phyloP scores from a whole-genome alignment of 2,329 filamentous ascomycete species.

The Sporothrix brasiliensis region DNA sequence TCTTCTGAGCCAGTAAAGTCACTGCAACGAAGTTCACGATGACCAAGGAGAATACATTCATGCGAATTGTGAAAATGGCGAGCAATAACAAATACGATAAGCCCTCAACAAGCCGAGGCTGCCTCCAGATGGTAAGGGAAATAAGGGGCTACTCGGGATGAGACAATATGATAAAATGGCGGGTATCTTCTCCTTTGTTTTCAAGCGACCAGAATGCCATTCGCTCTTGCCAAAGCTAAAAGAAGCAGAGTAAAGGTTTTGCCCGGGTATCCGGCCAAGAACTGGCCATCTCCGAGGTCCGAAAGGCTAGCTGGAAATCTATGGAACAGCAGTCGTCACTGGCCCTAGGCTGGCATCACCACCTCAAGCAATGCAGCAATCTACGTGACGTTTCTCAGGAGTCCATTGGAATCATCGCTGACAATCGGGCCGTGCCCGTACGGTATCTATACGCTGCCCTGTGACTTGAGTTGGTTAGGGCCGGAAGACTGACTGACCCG shows the following conservation, averaged over 20 bases:
- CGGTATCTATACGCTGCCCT: slow-evolving; percentile 41
- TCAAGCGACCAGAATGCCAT: background rate
- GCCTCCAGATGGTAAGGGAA: too few species aligned
- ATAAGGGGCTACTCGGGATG: background rate
- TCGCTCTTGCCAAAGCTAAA: background rate
- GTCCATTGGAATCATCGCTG: slow-evolving; percentile 46
- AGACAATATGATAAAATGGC: slow-evolving; percentile 31
- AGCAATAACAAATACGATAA: too few species aligned
- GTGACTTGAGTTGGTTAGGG: slow-evolving; percentile 40
- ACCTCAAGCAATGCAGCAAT: slow-evolving; percentile 46
- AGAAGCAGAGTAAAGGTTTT: slow-evolving; percentile 26
- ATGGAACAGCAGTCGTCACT: background rate
- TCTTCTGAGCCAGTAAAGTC: too few species aligned
- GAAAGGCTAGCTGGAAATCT: background rate
- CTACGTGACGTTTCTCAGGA: slow-evolving; percentile 47
- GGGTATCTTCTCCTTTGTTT: background rate
- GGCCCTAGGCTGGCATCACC: slow-evolving; percentile 37
- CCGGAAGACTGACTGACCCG: slow-evolving; percentile 29
- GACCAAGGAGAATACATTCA: too few species aligned
- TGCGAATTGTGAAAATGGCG: too few species aligned
- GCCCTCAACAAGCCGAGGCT: too few species aligned
- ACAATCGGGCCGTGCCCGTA: slow-evolving; percentile 43
- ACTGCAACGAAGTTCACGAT: too few species aligned
- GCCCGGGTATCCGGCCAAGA: slow-evolving; percentile 27
- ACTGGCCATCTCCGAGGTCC: background rate